Base-by-base conservation (phyloP, 129 eudicot genomes). In the Ambrosia trifida region DNA sequence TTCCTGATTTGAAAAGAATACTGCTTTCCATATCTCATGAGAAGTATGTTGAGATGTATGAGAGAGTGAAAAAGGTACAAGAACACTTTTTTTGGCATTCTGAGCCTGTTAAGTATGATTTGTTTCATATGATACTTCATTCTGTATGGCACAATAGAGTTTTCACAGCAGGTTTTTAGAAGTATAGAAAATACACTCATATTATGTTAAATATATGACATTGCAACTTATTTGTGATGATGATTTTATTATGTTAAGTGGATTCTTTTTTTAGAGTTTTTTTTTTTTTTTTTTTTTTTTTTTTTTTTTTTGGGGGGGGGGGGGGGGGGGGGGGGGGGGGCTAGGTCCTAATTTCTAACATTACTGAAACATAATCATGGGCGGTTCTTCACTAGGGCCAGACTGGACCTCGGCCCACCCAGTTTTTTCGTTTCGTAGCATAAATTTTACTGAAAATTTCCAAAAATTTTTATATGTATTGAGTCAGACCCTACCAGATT, bases 71-170 rank as follows among this genome's bases (percentile, higher is more conserved):
- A 41, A 70, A 68, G 78, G 88, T 86, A 6, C 76, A 70, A 46
- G 76, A 82, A 81, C 96, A 89, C 54, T 84, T 89, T 45, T 71
- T 89, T 20, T 89, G 92, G 96, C 89, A 84, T 66, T 68, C 74
- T 18, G 73, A 82, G 66, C 92, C 96, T 62, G 33, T 80, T 51
- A 89, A 84, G 82, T 86, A 86, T 31, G 96, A 86, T 80, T 72
- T 84, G 78, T 86, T 89, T 78, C 92, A 89, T 74, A 89, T 89
- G 92, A 78, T 82, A 73, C 84, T 89, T 43, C 92, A 86, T 75
- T 89, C 90, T 12, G 71, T 89, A 35, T 89, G 96, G 96, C 80
- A 81, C 70, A 89, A 78, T 45, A 80, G 92, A 78, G 83, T 89
- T 52, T 86, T 80, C 6, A 4, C 83, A 50, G 38, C 50, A 30